Conservation (phyloP, 2,329 filamentous ascomycete species). For the Fusarium brevicatenulatum region DNA sequence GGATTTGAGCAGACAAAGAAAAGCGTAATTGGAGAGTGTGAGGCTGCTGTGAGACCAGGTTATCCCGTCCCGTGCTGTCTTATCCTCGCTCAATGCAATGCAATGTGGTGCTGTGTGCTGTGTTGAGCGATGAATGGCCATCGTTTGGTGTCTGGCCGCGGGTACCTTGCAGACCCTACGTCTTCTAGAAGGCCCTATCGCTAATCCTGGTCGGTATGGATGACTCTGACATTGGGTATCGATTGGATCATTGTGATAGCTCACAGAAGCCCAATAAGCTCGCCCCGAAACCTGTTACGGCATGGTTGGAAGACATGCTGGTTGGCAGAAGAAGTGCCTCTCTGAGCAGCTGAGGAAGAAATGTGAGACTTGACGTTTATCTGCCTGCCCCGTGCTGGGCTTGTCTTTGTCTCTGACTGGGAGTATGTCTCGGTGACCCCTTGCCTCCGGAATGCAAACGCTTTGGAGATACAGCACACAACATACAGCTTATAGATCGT, state of each 20-base stretch:
- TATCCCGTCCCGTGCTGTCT: background rate
- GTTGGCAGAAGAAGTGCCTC: background rate
- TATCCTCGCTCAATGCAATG: background rate
- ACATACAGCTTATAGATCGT: background rate
- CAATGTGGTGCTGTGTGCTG: background rate
- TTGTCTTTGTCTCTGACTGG: constrained; percentile 17
- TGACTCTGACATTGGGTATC: constrained; percentile 8
- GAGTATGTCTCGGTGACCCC: constrained; percentile 10
- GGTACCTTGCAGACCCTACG: constrained; percentile 42
- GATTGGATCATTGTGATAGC: constrained; percentile 31
- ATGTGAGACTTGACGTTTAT: background rate
- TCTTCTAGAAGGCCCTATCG: constrained; percentile 4
- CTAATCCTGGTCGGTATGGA: constrained; percentile 23
- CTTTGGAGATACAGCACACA: constrained; percentile 11
- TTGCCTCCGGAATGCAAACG: constrained; percentile 29
- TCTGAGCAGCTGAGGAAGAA: background rate
- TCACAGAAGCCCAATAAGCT: constrained; percentile 15
- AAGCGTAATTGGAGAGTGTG: constrained; percentile 7
- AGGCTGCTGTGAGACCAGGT: constrained; percentile 19
- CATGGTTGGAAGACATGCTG: background rate
- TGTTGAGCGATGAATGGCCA: constrained; percentile 5
- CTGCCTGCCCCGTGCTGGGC: background rate
- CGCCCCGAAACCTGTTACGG: constrained; percentile 4
- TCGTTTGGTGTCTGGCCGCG: constrained; percentile 29
- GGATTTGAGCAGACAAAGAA: constrained; percentile 1